Base-by-base conservation (phyloP, 1,284 basidiomycete species). In the Moesziomyces aphidis region DNA sequence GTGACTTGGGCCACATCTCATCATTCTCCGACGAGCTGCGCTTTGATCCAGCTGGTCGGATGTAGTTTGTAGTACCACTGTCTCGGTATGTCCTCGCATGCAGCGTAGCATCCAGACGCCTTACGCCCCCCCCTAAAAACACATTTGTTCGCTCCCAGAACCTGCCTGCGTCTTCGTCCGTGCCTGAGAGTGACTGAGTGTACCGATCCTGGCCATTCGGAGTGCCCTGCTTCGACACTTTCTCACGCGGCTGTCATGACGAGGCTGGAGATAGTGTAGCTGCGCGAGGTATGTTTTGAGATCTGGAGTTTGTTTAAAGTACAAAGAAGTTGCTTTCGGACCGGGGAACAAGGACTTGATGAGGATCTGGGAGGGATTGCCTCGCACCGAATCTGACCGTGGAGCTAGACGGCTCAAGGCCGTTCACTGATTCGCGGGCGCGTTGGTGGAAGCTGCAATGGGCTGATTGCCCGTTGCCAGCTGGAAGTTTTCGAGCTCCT, bases 401-500 rank as follows among this genome's bases (percentile, higher is more conserved):
- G 31, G 10, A 4, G 31, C 31, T 8, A 4, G 10, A 34, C 10
- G 11, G 31, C 31, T 34, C 4, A 1, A 8, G 19, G 22, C 5
- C 26, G 5, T 15, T 65, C 51, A 73, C 24, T 62, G 71, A 19
- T 73, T 68, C 15, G 71, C 71, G 8, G 71, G 53, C 24, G 58
- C 60, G 26, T 65, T 34, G 3, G 65, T 73, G 7, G 71, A 73
- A n/a, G 71, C 71, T 8, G 71, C 57, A 24, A 73, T 61, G 2
- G 71, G 71, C 22, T 63, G 56, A n/a, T 55, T 59, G 42, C 76
- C 76, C 8, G 76, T 78, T 0, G 76, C 76, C 11, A 78, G 65
- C 21, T 61, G 57, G 55, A 78, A 78, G 47, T 78, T 78, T 47
- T 76, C 64, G 22, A 78, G 52, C 45, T 78, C 76, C 15, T 52